These are phyloP conservation scores for Colletotrichum tofieldiae DNA, from an alignment of 2,329 filamentous ascomycete genomes.

Conservation along the genomic window DNA sequence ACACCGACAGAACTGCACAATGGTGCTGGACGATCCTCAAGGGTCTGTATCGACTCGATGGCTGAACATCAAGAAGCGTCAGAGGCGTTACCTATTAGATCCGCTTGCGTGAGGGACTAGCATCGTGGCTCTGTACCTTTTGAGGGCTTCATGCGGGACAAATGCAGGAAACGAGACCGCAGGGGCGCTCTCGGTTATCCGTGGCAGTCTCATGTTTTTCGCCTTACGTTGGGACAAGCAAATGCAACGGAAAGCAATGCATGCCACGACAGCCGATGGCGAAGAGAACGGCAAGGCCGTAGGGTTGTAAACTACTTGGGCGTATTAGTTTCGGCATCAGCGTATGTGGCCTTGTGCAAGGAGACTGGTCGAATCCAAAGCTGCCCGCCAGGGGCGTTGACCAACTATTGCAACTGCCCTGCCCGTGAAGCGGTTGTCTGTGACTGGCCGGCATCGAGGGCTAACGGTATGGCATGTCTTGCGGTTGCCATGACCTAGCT, in stretches of 20 bases:
- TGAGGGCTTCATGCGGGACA: not conserved
- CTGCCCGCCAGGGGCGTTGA: not conserved
- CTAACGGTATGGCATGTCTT: not conserved
- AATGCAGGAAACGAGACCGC: not conserved
- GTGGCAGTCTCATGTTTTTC: not conserved
- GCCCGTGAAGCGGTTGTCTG: not conserved
- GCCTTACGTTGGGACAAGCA: not conserved
- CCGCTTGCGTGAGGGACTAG: not conserved
- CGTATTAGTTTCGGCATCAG: not conserved
- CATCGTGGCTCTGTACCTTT: too few relatives aligned
- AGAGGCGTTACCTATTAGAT: too few relatives aligned
- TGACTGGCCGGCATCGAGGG: not conserved
- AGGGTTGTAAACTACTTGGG: too few relatives aligned
- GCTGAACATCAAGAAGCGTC: not conserved
- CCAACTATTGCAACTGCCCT: not conserved
- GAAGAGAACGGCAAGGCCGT: not conserved
- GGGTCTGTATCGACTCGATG: constrained; percentile 61
- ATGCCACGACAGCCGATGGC: not conserved
- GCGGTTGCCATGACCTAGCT: not conserved
- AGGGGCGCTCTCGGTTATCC: not conserved
- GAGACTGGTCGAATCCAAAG: not conserved
- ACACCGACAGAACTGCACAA: constrained; percentile 66
- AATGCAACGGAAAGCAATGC: too few relatives aligned
- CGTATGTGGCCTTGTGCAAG: not conserved
- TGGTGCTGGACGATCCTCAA: constrained; percentile 71